These are phyloP conservation scores for Psophocarpus tetragonolobus DNA, from an alignment of 306 rosid genomes.

Conservation along the genomic window DNA sequence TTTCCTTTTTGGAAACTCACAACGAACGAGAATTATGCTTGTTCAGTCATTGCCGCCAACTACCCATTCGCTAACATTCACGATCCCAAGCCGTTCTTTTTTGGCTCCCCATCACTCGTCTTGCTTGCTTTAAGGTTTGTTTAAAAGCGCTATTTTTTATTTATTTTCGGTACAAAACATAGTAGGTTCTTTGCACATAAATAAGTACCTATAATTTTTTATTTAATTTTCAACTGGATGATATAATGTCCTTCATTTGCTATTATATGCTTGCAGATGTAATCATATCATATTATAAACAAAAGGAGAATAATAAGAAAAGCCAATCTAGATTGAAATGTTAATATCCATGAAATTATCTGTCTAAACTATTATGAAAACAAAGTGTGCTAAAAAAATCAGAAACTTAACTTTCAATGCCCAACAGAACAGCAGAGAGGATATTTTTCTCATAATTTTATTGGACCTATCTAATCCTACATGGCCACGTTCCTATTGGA, in stretches of 20 bases:
- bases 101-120: too few relatives aligned
- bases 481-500: not conserved
- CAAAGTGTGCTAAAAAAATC: constrained; percentile 4
- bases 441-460: not conserved
- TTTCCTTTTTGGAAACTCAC: too few relatives aligned
- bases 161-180: too few relatives aligned
- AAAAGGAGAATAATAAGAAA: not conserved
- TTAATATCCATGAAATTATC: not conserved
- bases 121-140: too few relatives aligned
- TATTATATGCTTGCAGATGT: not conserved
- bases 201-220: not conserved
- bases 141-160: too few relatives aligned
- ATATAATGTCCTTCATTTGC: not conserved
- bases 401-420: not conserved
- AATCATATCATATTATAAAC: not conserved
- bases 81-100: too few relatives aligned
- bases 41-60: too few relatives aligned
- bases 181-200: not conserved
- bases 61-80: too few relatives aligned
- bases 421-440: constrained; percentile 6
- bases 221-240: not conserved
- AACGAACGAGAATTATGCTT: too few relatives aligned
- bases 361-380: not conserved
- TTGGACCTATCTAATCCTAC: not conserved
- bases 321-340: not conserved